Base-by-base conservation (phyloP, 225 moss, liverwort and hornwort species). In the Pseudisothecium myosuroides region DNA sequence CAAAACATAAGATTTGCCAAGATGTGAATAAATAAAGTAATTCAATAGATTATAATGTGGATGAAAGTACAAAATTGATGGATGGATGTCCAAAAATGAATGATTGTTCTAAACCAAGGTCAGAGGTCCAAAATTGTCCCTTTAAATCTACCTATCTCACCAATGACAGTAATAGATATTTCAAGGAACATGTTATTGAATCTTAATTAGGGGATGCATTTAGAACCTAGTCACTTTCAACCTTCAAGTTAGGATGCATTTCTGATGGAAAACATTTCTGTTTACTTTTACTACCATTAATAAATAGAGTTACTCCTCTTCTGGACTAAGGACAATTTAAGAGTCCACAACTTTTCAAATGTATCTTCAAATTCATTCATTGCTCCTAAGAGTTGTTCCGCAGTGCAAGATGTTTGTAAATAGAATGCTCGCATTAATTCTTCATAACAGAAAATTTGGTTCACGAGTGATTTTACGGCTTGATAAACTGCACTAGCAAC, bases 361-460 rank as follows among this genome's bases (percentile, higher is more conserved):
- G 1, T 52, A 5, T 13, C 34, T 34, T 52, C 3, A 52, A 76
- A 76, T 1, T 36, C 34, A 22, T 22, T 3, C 52, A 76, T 13
- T 76, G 2, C 52, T 52, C 7, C 5, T 52, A 3, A 1, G 34
- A 76, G 13, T 22, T 76, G 21, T 21, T 21, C 22, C 13, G 1
- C 12, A 11, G 5, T 2, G 49, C 8, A 76, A 3, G 21, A 13
- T 9, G 8, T 5, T 34, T 2, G 12, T 1, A 5, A 5, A 3
- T 23, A 2, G 22, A 54, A 3, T 23, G 5, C 36, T 77, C 37
- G 22, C 13, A 6, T 9, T 36, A 0, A 23, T 52, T 2, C 5
- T 54, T 20, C 5, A 0, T 52, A 1, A 0, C 1, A 0, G 8
- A 5, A 21, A 1, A 14, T 14, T 7, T 50, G 0, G 0, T 0